phyloP scores from a whole-genome alignment of 176 grass and related monocot genomes.

The Tuctoria greenei region DNA sequence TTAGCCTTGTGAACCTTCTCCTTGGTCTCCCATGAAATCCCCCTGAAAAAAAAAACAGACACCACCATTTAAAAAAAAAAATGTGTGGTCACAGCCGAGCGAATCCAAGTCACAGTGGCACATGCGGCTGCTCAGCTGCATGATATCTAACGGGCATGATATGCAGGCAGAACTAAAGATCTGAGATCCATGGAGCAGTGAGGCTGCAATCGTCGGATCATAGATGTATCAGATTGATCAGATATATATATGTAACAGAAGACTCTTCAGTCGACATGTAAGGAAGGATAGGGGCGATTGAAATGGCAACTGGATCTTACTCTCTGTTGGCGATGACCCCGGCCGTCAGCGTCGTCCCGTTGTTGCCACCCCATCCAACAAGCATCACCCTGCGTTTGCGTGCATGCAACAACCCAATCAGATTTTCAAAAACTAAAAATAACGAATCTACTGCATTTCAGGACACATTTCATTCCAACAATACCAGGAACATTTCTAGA shows the following conservation, averaged over 20 bases:
- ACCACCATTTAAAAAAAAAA: neutral
- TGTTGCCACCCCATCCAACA: constrained; percentile 95
- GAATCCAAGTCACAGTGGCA: neutral
- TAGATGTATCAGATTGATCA: neutral
- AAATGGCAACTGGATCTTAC: constrained; percentile 40
- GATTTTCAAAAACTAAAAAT: neutral
- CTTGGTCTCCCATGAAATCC: constrained; percentile 96
- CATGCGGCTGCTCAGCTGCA: neutral
- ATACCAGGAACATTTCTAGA: neutral
- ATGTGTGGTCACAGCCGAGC: neutral
- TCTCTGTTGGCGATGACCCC: constrained; percentile 92
- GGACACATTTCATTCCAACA: neutral
- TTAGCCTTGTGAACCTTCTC: constrained; percentile 96
- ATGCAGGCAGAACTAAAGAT: neutral
- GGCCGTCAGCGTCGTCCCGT: constrained; percentile 83
- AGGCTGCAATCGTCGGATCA: neutral
- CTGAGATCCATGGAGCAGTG: neutral
- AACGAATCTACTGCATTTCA: neutral
- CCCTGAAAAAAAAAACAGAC: constrained; percentile 34
- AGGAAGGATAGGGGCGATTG: neutral
- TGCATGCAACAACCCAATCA: neutral
- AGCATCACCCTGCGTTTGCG: constrained; percentile 69
- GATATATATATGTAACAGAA: too few species aligned
- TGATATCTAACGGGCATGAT: neutral
- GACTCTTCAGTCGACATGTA: too few species aligned